Evolutionary conservation across 352 stramenopile species (phyloP).

Genomic region (Pythium chondricola): DNA sequence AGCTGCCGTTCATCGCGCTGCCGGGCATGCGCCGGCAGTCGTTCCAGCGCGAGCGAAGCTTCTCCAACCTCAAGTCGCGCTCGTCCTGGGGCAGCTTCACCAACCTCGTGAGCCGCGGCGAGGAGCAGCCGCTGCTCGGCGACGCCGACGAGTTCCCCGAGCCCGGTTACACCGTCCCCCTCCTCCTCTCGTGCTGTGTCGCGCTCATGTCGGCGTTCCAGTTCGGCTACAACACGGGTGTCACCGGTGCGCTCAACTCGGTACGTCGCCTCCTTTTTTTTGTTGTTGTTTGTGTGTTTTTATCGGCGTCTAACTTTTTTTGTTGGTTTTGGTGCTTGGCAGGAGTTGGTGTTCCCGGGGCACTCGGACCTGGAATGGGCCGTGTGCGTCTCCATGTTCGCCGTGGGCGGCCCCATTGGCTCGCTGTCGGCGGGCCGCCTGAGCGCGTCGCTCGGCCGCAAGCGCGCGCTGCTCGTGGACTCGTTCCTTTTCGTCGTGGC

Average conservation of each 20-base stretch:
- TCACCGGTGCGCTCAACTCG: slow-evolving; percentile 30
- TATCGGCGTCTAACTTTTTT: slow-evolving; percentile 1
- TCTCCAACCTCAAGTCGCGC: slow-evolving; percentile 39
- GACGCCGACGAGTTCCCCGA: slow-evolving; percentile 27
- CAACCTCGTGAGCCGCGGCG: slow-evolving; percentile 39
- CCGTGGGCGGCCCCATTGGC: slow-evolving; percentile 31
- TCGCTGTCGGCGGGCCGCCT: slow-evolving; percentile 31
- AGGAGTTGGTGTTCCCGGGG: slow-evolving; percentile 34
- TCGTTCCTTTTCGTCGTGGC: slow-evolving; percentile 38
- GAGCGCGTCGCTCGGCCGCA: slow-evolving; percentile 30
- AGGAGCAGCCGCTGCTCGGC: slow-evolving; percentile 54
- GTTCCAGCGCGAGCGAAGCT: slow-evolving; percentile 39
- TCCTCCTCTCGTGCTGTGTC: slow-evolving; percentile 37
- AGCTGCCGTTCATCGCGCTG: slow-evolving; percentile 38
- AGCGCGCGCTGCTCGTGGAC: slow-evolving; percentile 36
- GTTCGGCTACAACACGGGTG: slow-evolving; percentile 42
- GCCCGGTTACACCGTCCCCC: slow-evolving; percentile 32
- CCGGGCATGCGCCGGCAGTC: slow-evolving; percentile 38
- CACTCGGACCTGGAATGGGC: slow-evolving; percentile 33
- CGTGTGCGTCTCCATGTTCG: slow-evolving; percentile 37
- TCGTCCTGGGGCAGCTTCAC: slow-evolving; percentile 40
- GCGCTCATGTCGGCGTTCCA: slow-evolving; percentile 34
- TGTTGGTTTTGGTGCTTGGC: slow-evolving; percentile 7
- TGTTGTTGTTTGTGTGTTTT: slow-evolving; percentile 5
- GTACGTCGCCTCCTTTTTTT: slow-evolving; percentile 14